These are phyloP conservation scores for Neonectria sp. DNA, from an alignment of 2,329 filamentous ascomycete species.

Conservation along the genomic window DNA sequence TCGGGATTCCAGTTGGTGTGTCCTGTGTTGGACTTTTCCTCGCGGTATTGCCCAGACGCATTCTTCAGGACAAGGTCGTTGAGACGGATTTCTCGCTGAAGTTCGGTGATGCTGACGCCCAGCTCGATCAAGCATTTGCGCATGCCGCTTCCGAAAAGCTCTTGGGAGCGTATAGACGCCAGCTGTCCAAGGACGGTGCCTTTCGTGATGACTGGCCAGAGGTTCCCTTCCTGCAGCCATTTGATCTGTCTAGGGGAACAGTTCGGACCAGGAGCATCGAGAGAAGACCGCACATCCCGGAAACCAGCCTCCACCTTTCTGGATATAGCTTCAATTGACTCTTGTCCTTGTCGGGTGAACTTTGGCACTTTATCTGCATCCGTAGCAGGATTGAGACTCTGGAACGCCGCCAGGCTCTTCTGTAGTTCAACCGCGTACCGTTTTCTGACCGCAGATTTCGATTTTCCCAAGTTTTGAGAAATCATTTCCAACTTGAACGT, in stretches of 20 bases:
- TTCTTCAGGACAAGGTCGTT: constrained; percentile 69
- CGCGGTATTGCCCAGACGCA: constrained; percentile 64
- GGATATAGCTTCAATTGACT: constrained; percentile 17
- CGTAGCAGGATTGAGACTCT: constrained; percentile 21
- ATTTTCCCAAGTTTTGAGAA: constrained; percentile 21
- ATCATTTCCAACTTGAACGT: constrained; percentile 29
- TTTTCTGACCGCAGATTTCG: constrained; percentile 36
- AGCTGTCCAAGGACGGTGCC: constrained; percentile 35
- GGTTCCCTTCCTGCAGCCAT: constrained; percentile 43
- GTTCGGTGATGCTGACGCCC: constrained; percentile 38
- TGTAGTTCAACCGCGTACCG: constrained; percentile 41
- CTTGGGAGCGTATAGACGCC: constrained; percentile 32
- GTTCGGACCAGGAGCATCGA: constrained; percentile 18
- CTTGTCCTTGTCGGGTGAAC: constrained; percentile 17
- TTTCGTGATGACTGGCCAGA: constrained; percentile 45
- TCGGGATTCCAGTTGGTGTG: constrained; percentile 72
- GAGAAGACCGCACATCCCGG: constrained; percentile 21
- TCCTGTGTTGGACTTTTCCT: constrained; percentile 55
- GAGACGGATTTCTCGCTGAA: constrained; percentile 56
- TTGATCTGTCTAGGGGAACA: constrained; percentile 34
- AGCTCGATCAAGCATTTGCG: constrained; percentile 37
- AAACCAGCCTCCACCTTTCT: constrained; percentile 28
- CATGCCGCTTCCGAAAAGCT: constrained; percentile 42
- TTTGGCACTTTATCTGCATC: constrained; percentile 8
- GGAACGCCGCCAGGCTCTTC: constrained; percentile 40